Percentiles rank a stretch among this genome's conserved stretches.
phyloP scores from a whole-genome alignment of 2,329 filamentous ascomycete species.

The Calycina herbarum region DNA sequence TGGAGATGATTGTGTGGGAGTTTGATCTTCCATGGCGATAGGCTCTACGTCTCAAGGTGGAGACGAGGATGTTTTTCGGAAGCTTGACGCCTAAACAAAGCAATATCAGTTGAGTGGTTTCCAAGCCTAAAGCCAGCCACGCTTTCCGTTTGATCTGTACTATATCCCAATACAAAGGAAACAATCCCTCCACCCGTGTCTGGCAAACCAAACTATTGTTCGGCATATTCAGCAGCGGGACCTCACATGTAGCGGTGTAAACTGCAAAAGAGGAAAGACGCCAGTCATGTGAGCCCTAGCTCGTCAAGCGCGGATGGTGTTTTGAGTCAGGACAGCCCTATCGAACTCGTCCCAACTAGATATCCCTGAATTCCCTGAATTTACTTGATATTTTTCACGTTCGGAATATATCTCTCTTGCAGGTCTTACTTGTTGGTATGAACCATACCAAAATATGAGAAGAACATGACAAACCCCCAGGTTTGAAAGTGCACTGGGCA shows the following conservation, averaged over 20 bases:
- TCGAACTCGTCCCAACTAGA: background rate
- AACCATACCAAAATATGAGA: background rate
- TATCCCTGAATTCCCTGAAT: background rate
- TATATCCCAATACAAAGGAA: slow-evolving; percentile 25
- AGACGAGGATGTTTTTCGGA: slow-evolving; percentile 13
- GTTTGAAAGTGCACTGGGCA: background rate
- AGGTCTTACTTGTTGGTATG: background rate
- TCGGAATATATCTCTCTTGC: background rate
- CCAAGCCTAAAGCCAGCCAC: slow-evolving; percentile 18
- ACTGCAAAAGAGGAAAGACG: slow-evolving; percentile 11
- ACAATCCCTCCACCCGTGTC: slow-evolving; percentile 19
- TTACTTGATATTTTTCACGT: background rate
- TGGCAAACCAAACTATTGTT: slow-evolving; percentile 21
- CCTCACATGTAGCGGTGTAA: slow-evolving; percentile 37
- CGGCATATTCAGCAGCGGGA: slow-evolving; percentile 28
- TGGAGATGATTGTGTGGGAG: background rate
- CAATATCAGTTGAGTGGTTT: slow-evolving; percentile 32
- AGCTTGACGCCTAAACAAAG: slow-evolving; percentile 33
- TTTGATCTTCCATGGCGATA: background rate
- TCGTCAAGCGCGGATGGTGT: slow-evolving; percentile 10
- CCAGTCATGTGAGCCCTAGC: slow-evolving; percentile 29
- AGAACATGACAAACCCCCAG: background rate
- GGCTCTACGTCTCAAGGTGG: background rate
- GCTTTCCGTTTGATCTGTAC: slow-evolving; percentile 29
- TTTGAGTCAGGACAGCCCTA: slow-evolving; percentile 21